These are phyloP conservation scores for Apiospora sp. DNA, from an alignment of 2,329 filamentous ascomycete genomes.

Conservation along the genomic window DNA sequence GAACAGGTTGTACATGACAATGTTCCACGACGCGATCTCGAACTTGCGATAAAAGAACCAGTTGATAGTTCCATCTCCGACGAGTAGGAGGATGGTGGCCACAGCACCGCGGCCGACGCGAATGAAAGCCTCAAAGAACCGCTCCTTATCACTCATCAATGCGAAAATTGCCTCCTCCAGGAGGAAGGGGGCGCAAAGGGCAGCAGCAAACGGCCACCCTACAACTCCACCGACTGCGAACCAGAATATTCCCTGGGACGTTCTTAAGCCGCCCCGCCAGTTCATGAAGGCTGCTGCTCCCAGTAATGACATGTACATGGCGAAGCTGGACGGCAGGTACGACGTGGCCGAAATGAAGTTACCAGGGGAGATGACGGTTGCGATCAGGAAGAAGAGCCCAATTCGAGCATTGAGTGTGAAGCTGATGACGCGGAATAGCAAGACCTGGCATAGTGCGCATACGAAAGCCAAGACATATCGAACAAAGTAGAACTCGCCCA, in stretches of 20 bases:
- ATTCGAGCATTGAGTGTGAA: constrained; percentile 82
- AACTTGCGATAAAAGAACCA: constrained; percentile 85
- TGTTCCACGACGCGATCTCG: constrained; percentile 85
- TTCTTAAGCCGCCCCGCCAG: constrained; percentile 81
- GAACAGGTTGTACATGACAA: constrained; percentile 95
- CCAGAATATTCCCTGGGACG: constrained; percentile 86
- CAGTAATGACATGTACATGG: constrained; percentile 92
- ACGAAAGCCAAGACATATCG: constrained; percentile 76
- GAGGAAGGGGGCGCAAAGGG: constrained; percentile 81
- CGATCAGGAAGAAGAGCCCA: constrained; percentile 82
- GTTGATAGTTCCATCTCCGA: constrained; percentile 75
- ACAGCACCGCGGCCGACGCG: constrained; percentile 73
- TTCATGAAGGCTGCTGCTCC: constrained; percentile 91
- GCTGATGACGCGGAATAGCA: constrained; percentile 81
- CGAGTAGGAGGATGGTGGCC: constrained; percentile 72
- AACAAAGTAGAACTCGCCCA: constrained; percentile 86
- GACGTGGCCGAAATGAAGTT: constrained; percentile 92
- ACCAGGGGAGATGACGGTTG: constrained; percentile 81
- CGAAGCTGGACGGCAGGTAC: constrained; percentile 92
- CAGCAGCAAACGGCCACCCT: constrained; percentile 94
- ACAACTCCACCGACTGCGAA: constrained; percentile 86
- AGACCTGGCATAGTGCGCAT: constrained; percentile 83
- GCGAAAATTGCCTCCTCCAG: constrained; percentile 75
- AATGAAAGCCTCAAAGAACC: constrained; percentile 65
- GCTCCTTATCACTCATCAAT: constrained; percentile 61